These are phyloP conservation scores for Exophiala sp. DNA, from an alignment of 2,329 filamentous ascomycete genomes.

Conservation along the genomic window DNA sequence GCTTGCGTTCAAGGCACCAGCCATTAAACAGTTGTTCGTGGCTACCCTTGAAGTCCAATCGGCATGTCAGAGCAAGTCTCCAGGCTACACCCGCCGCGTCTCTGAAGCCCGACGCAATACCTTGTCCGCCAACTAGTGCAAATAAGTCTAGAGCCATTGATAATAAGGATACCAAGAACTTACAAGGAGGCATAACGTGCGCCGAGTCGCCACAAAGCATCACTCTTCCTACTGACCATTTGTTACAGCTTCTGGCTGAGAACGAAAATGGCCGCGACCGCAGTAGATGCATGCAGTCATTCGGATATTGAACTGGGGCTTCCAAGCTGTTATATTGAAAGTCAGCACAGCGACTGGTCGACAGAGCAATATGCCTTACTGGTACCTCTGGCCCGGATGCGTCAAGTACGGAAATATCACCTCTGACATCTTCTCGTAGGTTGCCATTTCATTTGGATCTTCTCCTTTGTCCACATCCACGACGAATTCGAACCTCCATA, in stretches of 20 bases:
- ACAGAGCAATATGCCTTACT: conserved; percentile 13
- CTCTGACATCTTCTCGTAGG: conserved; percentile 28
- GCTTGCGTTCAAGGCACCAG: conserved; percentile 38
- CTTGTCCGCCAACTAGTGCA: conserved; percentile 38
- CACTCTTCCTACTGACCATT: conserved; percentile 42
- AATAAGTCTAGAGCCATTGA: not conserved
- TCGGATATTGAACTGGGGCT: conserved; percentile 36
- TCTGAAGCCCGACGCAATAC: conserved; percentile 40
- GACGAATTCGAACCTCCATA: conserved; percentile 45
- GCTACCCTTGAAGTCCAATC: conserved; percentile 10
- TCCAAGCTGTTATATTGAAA: conserved; percentile 4
- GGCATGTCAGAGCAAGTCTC: conserved; percentile 34
- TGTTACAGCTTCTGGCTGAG: conserved; percentile 45
- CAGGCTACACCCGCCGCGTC: conserved; percentile 38
- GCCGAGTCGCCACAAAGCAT: conserved; percentile 50
- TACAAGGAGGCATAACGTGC: conserved; percentile 52
- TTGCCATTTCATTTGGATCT: conserved; percentile 34
- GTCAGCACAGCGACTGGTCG: not conserved
- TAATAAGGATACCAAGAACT: conserved; percentile 4
- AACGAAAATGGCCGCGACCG: conserved; percentile 48
- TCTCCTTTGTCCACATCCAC: conserved; percentile 30
- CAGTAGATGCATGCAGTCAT: conserved; percentile 47
- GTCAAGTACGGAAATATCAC: conserved; percentile 34
- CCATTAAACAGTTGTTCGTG: conserved; percentile 30
- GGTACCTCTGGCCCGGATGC: conserved; percentile 25